Base-by-base conservation (phyloP, 2,329 filamentous ascomycete genomes). In the Cercospora sojina region DNA sequence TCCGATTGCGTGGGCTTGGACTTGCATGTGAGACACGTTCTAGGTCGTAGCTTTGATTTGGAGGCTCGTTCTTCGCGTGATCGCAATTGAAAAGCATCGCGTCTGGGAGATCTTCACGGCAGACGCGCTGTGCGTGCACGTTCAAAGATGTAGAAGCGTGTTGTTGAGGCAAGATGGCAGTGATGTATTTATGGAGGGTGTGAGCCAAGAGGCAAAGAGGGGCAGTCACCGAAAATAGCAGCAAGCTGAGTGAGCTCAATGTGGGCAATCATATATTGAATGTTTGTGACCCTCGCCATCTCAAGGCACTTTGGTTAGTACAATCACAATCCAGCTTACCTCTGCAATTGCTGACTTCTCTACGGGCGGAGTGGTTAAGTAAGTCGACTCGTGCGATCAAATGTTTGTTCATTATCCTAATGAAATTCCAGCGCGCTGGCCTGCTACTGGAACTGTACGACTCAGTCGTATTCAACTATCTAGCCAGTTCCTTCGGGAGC, bases 401-500 rank as follows among this genome's bases (percentile, higher is more conserved):
- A 20, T 9, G 2, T 57, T 3, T 20, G n/a, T 5, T 16, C 53
- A 35, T n/a, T 3, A 7, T 55, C 1, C 58, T 61, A 61, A 61
- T 10, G 18, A 12, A 20, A 2, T 13, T 20, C 27, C 12, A 65
- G 43, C 64, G 64, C 67, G 67, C 63, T 69, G 68, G 64, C 64
- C 67, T 69, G 67, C 64, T 69, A 69, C 49, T 63, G 60, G 60
- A 63, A 63, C 49, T 63, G 25, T 41, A 63, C 60, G 32, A 63
- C 20, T 35, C 32, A 63, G 31, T 63, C 32, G 60, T 63, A 29
- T 51, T 63, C 60, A 63, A 63, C 60, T 43, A 20, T 63, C 41
- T 25, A 69, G 67, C 64, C 67, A 69, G 63, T 69, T 67, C 65
- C 67, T 65, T 65, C 63, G 56, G 62, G 64, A 58, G 59, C 64